A percentile compares a stretch with the other conserved stretches of the same genome.
Conservation (phyloP, 495 filamentous ascomycete genomes). For the Neurospora sp. region DNA sequence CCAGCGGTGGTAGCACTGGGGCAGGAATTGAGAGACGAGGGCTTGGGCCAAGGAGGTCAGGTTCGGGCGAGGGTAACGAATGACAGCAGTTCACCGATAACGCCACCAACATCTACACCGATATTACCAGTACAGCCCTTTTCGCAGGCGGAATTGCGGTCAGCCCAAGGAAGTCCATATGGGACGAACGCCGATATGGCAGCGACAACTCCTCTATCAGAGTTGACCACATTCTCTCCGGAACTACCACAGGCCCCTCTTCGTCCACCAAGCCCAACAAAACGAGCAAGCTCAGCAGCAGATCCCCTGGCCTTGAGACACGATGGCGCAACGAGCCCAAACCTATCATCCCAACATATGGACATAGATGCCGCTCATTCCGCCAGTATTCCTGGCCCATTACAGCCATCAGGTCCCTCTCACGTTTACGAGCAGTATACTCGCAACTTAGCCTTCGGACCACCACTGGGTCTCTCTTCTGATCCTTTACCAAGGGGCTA, state of each 20-base stretch:
- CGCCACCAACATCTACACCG: neutral
- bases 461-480: neutral
- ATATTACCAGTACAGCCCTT: neutral
- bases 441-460: neutral
- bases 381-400: neutral
- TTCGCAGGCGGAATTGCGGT: neutral
- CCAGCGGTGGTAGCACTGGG: neutral
- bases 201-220: neutral
- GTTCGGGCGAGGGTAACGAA: neutral
- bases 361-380: constrained; percentile 5
- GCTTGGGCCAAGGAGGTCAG: constrained; percentile 2
- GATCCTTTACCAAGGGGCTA: neutral
- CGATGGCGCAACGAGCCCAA: constrained; percentile 28
- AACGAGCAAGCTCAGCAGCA: constrained; percentile 23
- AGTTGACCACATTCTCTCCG: neutral
- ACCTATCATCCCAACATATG: constrained; percentile 13
- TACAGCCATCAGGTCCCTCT: neutral
- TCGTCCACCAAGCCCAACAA: constrained; percentile 37
- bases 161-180: neutral
- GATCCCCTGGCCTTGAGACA: constrained; percentile 34
- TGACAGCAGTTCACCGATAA: no score
- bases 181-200: neutral
- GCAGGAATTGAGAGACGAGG: neutral
- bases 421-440: neutral
- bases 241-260: constrained; percentile 1